phyloP scores from a whole-genome alignment of 352 stramenopile species.

The Pythium folliculosum region DNA sequence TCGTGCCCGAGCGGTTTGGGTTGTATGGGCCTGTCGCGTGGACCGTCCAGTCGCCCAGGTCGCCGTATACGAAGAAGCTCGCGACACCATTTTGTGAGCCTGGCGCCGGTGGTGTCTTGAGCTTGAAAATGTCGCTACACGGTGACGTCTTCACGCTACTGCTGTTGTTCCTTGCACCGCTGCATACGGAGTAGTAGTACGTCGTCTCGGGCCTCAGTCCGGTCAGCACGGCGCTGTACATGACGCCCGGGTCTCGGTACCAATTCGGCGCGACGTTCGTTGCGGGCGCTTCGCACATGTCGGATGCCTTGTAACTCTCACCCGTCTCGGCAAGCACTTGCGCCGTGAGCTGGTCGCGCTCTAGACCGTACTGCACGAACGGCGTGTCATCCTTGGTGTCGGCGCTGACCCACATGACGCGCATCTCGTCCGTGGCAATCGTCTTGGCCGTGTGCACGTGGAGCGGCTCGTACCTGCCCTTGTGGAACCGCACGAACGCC shows the following conservation, averaged over 20 bases:
- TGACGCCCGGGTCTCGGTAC: conserved; percentile 37
- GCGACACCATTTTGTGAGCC: conserved; percentile 22
- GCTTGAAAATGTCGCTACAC: conserved; percentile 18
- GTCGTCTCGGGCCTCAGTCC: conserved; percentile 22
- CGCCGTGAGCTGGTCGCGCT: background rate
- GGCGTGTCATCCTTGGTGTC: background rate
- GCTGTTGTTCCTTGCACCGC: background rate
- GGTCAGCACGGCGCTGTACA: conserved; percentile 35
- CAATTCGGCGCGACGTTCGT: conserved; percentile 16
- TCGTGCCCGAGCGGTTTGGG: conserved; percentile 31
- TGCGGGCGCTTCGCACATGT: conserved; percentile 30
- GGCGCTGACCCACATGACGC: conserved; percentile 31
- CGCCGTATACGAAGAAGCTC: conserved; percentile 71
- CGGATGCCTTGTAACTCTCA: conserved; percentile 15
- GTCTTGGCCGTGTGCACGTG: conserved; percentile 21
- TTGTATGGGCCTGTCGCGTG: conserved; percentile 16
- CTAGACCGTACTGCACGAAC: conserved; percentile 18
- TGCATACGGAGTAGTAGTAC: conserved; percentile 39
- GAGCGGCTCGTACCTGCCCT: conserved; percentile 25
- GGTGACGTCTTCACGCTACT: background rate
- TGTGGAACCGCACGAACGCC: conserved; percentile 10
- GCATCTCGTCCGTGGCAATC: conserved; percentile 17
- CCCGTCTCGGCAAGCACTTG: background rate
- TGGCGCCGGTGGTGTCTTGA: conserved; percentile 26
- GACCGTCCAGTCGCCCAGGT: conserved; percentile 53